These are phyloP conservation scores for Cordyceps militaris DNA, from an alignment of 2,329 filamentous ascomycete species.

Conservation along the genomic window DNA sequence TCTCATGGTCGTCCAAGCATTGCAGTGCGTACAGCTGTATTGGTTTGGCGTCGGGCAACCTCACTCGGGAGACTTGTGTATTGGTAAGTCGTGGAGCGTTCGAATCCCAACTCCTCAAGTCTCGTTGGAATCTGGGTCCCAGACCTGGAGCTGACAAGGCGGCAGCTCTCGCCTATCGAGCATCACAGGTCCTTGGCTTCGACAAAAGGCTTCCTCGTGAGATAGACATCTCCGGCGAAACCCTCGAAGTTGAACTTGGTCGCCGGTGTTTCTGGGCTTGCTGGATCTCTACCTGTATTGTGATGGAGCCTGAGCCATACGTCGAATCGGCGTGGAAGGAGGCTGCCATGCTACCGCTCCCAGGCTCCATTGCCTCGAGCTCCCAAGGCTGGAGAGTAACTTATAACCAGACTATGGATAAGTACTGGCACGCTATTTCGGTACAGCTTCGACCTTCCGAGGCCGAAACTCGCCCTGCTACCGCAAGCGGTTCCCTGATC, in stretches of 20 bases:
- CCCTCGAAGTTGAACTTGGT: not conserved
- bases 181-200: not conserved
- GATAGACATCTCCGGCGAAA: not conserved
- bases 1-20: not conserved
- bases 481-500: not conserved
- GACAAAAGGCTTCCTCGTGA: not conserved
- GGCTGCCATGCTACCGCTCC: conserved; percentile 2
- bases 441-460: not conserved
- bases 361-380: not conserved
- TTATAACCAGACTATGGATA: conserved; percentile 3
- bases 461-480: not conserved
- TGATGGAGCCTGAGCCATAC: conserved; percentile 7
- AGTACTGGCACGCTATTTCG: conserved; percentile 4
- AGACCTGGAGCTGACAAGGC: not conserved
- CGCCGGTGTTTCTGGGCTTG: conserved; percentile 1
- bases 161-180: not conserved
- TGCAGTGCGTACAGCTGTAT: conserved; percentile 1
- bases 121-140: too few species aligned
- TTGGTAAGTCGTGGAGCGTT: not conserved
- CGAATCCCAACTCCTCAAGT: not conserved
- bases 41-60: conserved; percentile 2
- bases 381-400: not conserved
- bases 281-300: conserved; percentile 4
- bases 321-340: conserved; percentile 4
- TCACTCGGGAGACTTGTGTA: not conserved